Percentiles rank a stretch among this genome's conserved stretches.
These are phyloP conservation scores for Neonectria hederae DNA, from an alignment of 2,329 filamentous ascomycete genomes.

Conservation along the genomic window DNA sequence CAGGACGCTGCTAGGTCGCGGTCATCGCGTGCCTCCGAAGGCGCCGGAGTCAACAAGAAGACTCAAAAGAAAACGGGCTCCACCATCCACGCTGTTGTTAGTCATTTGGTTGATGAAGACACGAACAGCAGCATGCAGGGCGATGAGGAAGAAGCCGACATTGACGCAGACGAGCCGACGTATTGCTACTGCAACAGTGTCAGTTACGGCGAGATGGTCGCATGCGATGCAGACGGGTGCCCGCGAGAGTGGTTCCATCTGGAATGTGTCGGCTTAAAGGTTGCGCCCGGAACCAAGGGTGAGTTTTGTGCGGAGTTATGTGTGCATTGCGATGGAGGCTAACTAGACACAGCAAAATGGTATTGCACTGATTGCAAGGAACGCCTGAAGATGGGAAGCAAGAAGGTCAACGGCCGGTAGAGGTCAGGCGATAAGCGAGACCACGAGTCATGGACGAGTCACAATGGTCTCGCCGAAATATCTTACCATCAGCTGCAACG, in stretches of 20 bases:
- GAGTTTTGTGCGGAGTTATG: constrained; percentile 50
- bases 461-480: constrained; percentile 24
- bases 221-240: constrained; percentile 78
- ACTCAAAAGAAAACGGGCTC: constrained; percentile 67
- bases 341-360: constrained; percentile 73
- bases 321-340: constrained; percentile 30
- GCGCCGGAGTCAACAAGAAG: constrained; percentile 59
- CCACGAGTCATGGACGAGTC: constrained; percentile 23
- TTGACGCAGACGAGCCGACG: constrained; percentile 75
- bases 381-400: constrained; percentile 65
- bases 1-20: constrained; percentile 65
- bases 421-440: constrained; percentile 13
- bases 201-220: constrained; percentile 87
- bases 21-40: constrained; percentile 59
- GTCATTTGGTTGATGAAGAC: constrained; percentile 52
- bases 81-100: constrained; percentile 50
- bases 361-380: constrained; percentile 84
- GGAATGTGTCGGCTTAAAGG: constrained; percentile 81
- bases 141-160: constrained; percentile 62
- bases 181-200: constrained; percentile 85
- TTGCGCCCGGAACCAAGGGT: constrained; percentile 81
- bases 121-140: constrained; percentile 53
- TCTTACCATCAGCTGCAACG: constrained; percentile 26
- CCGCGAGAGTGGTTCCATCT: constrained; percentile 85
- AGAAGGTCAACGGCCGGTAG: constrained; percentile 60